Evolutionary conservation across 2,329 filamentous ascomycete species (phyloP).

Genomic region (Herpotrichia juniperi): DNA sequence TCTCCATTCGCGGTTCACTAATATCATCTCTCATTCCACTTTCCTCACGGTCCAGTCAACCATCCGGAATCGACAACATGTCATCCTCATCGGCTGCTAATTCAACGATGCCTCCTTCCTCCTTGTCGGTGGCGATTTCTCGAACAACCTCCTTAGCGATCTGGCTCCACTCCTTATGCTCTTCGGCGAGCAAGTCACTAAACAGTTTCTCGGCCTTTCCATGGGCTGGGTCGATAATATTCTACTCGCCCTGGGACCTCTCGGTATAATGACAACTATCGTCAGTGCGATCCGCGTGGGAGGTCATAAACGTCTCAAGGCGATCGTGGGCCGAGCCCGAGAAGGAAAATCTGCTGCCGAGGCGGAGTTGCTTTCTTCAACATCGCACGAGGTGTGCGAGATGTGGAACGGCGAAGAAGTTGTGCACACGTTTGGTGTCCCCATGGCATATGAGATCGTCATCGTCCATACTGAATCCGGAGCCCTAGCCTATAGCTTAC

Average conservation of each 20-base stretch:
- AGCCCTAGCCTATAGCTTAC: too few species aligned
- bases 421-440: slow-evolving; percentile 11
- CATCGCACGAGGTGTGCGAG: slow-evolving; percentile 34
- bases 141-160: slow-evolving; percentile 15
- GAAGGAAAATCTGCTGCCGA: slow-evolving; percentile 23
- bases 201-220: slow-evolving; percentile 48
- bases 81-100: too few species aligned
- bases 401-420: slow-evolving; percentile 25
- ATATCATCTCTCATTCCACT: too few species aligned
- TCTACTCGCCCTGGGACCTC: slow-evolving; percentile 26
- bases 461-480: neutral
- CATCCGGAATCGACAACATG: too few species aligned
- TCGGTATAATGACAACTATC: slow-evolving; percentile 34
- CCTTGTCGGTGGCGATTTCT: slow-evolving; percentile 1
- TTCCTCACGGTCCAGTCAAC: too few species aligned
- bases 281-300: slow-evolving; percentile 30
- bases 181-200: slow-evolving; percentile 49
- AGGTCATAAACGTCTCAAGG: slow-evolving; percentile 16
- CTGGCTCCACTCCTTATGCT: slow-evolving; percentile 43
- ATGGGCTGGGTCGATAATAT: slow-evolving; percentile 26
- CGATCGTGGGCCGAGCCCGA: slow-evolving; percentile 29
- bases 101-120: too few species aligned
- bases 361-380: slow-evolving; percentile 37
- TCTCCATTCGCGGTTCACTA: too few species aligned
- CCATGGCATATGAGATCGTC: slow-evolving; percentile 5